Base-by-base conservation (phyloP, 116 monocot genomes). In the Zostera marina region DNA sequence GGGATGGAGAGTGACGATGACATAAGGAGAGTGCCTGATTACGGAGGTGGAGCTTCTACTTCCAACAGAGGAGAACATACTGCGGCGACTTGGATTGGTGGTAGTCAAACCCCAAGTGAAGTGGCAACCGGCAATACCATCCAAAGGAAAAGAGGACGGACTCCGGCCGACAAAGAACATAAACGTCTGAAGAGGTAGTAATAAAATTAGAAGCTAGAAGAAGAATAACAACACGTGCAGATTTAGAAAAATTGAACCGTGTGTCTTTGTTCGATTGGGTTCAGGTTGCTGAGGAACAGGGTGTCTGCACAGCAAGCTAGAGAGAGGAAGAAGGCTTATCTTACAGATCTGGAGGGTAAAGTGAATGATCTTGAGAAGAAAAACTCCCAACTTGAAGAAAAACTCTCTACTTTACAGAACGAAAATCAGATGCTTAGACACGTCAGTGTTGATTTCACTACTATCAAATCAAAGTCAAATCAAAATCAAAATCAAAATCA, bases 391-490 rank as follows among this genome's bases (percentile, higher is more conserved):
- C 69, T 93, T 40, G 88, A 88, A 52, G 93, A 93, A 68, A 79
- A 77, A 46, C 60, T 93, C 7, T 88, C 93, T 52, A 93, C 88
- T 4, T 60, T 88, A 3, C 79, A 84, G 70, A 88, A 93, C 63
- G 93, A 93, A 67, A 93, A 93, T 63, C 72, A 81, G 53, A 93
- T 93, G 93, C 88, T 93, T 11, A 76, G 93, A 75, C 81, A 93
- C 24, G 93, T 93, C 63, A 42, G 32, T 32, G 4, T 32, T 1
- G 0, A 32, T 32, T 32, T 32, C 32, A 32, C 32, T 32, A 5
- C 32, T 5, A 32, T 32, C 32, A 32, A 32, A 32, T 32, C 32
- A 32, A 32, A 32, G n/a, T 32, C 32, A 32, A 26, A 26, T 26
- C 26, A 26, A 26, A 26, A n/a, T n/a, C n/a, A n/a, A n/a, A n/a